These are phyloP conservation scores for Rasamsonia emersonii DNA, from an alignment of 2,329 filamentous ascomycete genomes.

Conservation along the genomic window DNA sequence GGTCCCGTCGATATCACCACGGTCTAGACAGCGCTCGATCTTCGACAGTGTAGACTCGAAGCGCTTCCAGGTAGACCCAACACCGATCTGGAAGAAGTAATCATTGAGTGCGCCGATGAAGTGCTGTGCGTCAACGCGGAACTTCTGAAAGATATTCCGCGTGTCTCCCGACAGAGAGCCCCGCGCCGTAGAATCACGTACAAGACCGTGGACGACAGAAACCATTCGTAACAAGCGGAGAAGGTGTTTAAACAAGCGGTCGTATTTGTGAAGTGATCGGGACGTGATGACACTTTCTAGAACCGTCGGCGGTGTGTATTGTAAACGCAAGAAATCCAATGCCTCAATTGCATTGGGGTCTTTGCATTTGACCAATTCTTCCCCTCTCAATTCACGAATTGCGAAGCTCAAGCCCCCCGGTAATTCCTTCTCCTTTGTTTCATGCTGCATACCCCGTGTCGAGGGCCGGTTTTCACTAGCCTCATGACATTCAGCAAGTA, in stretches of 20 bases:
- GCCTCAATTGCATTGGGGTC: constrained; percentile 76
- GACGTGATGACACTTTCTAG: constrained; percentile 67
- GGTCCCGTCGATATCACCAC: constrained; percentile 36
- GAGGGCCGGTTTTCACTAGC: constrained; percentile 16
- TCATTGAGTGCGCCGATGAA: constrained; percentile 65
- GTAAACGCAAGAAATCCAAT: constrained; percentile 82
- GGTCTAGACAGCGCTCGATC: constrained; percentile 51
- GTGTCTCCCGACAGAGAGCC: constrained; percentile 22
- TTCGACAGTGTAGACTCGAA: constrained; percentile 60
- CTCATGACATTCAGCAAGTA: constrained; percentile 67
- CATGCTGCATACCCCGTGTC: constrained; percentile 5
- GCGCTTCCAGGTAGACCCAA: constrained; percentile 61
- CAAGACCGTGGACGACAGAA: constrained; percentile 61
- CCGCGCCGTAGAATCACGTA: constrained; percentile 44
- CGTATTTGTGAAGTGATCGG: constrained; percentile 66
- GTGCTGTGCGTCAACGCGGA: constrained; percentile 69
- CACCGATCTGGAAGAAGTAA: constrained; percentile 73
- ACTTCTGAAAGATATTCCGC: constrained; percentile 45
- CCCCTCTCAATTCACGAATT: constrained; percentile 67
- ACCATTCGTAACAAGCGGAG: constrained; percentile 70
- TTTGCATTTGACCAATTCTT: constrained; percentile 75
- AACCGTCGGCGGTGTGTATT: constrained; percentile 68
- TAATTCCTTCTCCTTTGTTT: constrained; percentile 33
- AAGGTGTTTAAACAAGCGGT: constrained; percentile 72
- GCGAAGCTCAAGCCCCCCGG: constrained; percentile 72